Evolutionary conservation across 495 filamentous ascomycete genomes (phyloP).

Genomic region (Xylaria cubensis): DNA sequence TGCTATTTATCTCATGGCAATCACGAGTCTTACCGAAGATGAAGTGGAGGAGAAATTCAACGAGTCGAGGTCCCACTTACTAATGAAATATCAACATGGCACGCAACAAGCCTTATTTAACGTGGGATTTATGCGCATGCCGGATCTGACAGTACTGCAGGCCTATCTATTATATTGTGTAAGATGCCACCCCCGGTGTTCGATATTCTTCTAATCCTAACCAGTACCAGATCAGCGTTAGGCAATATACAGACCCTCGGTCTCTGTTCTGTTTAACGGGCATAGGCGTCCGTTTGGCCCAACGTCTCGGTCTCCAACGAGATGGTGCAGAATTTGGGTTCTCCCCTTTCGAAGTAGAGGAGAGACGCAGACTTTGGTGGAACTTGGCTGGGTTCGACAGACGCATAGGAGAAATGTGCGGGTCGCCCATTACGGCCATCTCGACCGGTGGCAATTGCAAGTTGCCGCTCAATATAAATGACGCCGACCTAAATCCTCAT

Average conservation of each 20-base stretch:
- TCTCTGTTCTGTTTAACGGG: conserved; percentile 63
- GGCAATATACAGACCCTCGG: conserved; percentile 56
- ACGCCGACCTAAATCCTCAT: conserved; percentile 58
- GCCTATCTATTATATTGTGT: conserved; percentile 64
- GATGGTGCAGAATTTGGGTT: conserved; percentile 68
- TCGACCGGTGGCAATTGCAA: conserved; percentile 55
- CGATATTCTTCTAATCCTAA: conserved; percentile 37
- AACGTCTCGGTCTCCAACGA: conserved; percentile 70
- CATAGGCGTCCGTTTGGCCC: conserved; percentile 70
- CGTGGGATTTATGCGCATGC: conserved; percentile 61
- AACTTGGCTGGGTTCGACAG: conserved; percentile 70
- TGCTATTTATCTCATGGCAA: conserved; percentile 61
- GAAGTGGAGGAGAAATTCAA: conserved; percentile 59
- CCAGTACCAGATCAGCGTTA: conserved; percentile 47
- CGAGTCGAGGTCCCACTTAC: conserved; percentile 50
- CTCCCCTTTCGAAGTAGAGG: conserved; percentile 71
- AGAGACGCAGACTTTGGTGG: conserved; percentile 75
- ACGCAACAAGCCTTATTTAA: conserved; percentile 64
- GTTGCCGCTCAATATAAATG: conserved; percentile 62
- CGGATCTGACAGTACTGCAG: conserved; percentile 61
- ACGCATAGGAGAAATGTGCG: conserved; percentile 68
- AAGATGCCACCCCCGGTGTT: conserved; percentile 31
- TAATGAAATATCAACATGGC: conserved; percentile 55
- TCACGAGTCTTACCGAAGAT: conserved; percentile 58
- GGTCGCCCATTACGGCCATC: conserved; percentile 66